Base-by-base conservation (phyloP, 2,329 filamentous ascomycete species). In the Tolypocladium tropicale region DNA sequence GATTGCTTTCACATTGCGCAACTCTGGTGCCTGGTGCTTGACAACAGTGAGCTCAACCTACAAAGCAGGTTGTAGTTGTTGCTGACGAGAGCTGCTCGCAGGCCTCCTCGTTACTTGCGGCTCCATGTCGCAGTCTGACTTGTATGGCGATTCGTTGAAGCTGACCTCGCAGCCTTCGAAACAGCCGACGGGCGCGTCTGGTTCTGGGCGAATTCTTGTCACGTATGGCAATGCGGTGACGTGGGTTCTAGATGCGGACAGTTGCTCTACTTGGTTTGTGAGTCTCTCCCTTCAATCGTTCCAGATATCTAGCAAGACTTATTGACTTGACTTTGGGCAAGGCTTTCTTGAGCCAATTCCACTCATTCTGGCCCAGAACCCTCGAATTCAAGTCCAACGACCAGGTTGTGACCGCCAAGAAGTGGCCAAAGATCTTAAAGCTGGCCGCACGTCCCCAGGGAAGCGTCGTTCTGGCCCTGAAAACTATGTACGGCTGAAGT, bases 1-100 rank as follows among this genome's bases (percentile, higher is more conserved):
- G 62, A 71, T 21, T 79, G 75, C 54, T 78, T 77, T 55, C 76
- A 79, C 55, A 72, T 79, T 49, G 66, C 72, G 1, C 77, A 79
- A 59, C 55, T 78, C 11, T 79, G 77, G 77, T 75, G 71, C 57
- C 59, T 79, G 6, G 64, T 77, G 7, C 57, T 79, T 1, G 72
- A 73, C 43, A 72, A 76, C 49, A 70, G 75, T 77, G 63, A 61
- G 71, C 56, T 2, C 14, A 16, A 21, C n/a, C 9, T 3, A 16
- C 12, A 4, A 10, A 49, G n/a, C 46, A 4, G 6, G 14, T 6
- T 2, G 1, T 30, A 10, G 46, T 6, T 5, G 30, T 23, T 16
- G 18, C 55, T 57, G 32, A 56, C 55, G 18, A 32, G 18, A 34
- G 32, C 61, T 61, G 61, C n/a, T n/a, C n/a, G n/a, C 60, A 66